A percentile compares a stretch with the other conserved stretches of the same genome.
Conservation (phyloP, 306 rosid species). For the Gynostemma pentaphyllum region DNA sequence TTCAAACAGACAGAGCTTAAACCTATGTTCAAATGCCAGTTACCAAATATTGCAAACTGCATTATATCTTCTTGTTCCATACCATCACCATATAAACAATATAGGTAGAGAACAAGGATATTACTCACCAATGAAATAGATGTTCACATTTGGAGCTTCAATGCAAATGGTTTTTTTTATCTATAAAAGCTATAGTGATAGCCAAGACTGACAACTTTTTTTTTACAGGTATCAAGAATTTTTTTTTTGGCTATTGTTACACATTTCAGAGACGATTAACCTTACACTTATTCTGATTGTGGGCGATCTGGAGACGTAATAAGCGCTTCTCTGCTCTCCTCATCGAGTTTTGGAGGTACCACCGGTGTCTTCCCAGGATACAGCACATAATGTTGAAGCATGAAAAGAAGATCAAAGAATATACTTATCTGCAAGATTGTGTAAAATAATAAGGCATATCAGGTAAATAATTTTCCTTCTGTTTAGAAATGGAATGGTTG, state of each 20-base stretch:
- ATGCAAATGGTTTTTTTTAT: background rate
- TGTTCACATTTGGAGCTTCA: background rate
- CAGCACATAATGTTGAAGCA: slow-evolving; percentile 54
- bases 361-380: slow-evolving; percentile 28
- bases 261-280: background rate
- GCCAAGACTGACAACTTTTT: background rate
- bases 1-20: too few relatives aligned
- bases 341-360: slow-evolving; percentile 13
- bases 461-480: background rate
- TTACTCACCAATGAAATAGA: background rate
- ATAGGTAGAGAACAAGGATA: background rate
- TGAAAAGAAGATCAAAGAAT: slow-evolving; percentile 66
- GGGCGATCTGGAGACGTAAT: slow-evolving; percentile 17
- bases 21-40: too few relatives aligned
- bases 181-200: background rate
- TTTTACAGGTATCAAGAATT: background rate
- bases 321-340: slow-evolving; percentile 34
- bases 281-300: slow-evolving; percentile 27
- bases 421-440: slow-evolving; percentile 53
- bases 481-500: too few relatives aligned
- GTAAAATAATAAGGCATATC: background rate
- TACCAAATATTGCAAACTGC: too few relatives aligned
- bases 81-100: too few relatives aligned
- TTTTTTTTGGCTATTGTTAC: background rate
- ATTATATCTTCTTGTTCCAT: too few relatives aligned